These are phyloP conservation scores for Pogostemon cablin DNA, from an alignment of 257 asterid genomes.

Conservation along the genomic window DNA sequence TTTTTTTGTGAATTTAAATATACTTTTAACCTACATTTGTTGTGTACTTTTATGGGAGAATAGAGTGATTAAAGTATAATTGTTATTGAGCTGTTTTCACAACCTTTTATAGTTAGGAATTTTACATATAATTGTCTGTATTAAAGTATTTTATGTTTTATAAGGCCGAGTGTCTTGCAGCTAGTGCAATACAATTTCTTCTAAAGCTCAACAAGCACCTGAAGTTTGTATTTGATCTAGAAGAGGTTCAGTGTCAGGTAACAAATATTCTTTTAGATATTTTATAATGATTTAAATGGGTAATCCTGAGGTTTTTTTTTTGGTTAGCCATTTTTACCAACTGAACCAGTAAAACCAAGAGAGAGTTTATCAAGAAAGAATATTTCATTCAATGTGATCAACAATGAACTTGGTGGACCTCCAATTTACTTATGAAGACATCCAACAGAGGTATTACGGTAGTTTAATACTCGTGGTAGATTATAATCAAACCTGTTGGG, in stretches of 20 bases:
- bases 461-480: slow-evolving; percentile 24
- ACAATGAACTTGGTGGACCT: slow-evolving; percentile 55
- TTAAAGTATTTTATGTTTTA: slow-evolving; percentile 29
- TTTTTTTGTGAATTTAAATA: too few relatives aligned
- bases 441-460: slow-evolving; percentile 84
- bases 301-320: slow-evolving; percentile 22
- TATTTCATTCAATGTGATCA: slow-evolving; percentile 59
- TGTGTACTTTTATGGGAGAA: too few relatives aligned
- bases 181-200: slow-evolving; percentile 87
- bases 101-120: too few relatives aligned
- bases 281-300: slow-evolving; percentile 22
- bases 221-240: slow-evolving; percentile 79
- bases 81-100: too few relatives aligned
- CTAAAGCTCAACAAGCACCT: slow-evolving; percentile 92
- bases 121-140: too few relatives aligned
- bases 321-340: slow-evolving; percentile 77
- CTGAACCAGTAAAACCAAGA: slow-evolving; percentile 77
- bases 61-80: too few relatives aligned
- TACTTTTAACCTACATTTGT: too few relatives aligned
- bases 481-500: background rate
- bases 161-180: slow-evolving; percentile 84
- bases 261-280: slow-evolving; percentile 25
- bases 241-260: slow-evolving; percentile 93
- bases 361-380: slow-evolving; percentile 71
- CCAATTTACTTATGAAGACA: slow-evolving; percentile 64